These are phyloP conservation scores for Exidia glandulosa DNA, from an alignment of 768 basidiomycete species.

Conservation along the genomic window DNA sequence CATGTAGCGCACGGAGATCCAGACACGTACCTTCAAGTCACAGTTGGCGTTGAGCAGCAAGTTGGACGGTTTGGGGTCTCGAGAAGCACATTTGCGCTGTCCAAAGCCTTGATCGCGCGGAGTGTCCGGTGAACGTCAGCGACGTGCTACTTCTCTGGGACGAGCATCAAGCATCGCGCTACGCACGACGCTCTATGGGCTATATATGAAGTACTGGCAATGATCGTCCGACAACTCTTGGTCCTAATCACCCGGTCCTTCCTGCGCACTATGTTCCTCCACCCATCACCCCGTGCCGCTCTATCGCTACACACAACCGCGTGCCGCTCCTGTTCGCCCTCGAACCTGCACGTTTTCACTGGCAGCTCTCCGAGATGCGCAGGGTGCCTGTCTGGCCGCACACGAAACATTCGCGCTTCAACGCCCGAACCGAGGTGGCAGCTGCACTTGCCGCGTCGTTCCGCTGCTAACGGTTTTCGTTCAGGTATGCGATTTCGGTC, in stretches of 20 bases:
- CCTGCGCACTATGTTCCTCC: no score
- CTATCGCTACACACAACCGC: no score
- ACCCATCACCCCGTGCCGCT: no score
- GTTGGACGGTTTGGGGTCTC: slow-evolving; percentile 96
- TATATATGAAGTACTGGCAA: slow-evolving; percentile 33
- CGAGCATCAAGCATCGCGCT: no score
- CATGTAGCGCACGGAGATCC: slow-evolving; percentile 89
- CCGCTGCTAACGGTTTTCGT: slow-evolving; percentile 80
- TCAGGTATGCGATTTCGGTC: slow-evolving; percentile 84
- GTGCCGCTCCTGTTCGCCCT: no score
- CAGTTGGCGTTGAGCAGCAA: slow-evolving; percentile 96
- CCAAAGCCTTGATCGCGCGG: slow-evolving; percentile 89
- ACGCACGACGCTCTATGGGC: background rate
- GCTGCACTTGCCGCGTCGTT: no score
- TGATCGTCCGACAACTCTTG: slow-evolving; percentile 91
- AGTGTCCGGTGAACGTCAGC: slow-evolving; percentile 72
- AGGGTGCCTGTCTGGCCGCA: no score
- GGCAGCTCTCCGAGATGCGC: no score
- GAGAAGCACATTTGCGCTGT: slow-evolving; percentile 91
- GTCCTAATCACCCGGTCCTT: no score
- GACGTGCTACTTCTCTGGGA: slow-evolving; percentile 77
- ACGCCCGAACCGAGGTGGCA: no score
- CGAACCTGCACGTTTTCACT: slow-evolving; percentile 79
- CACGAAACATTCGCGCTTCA: no score
- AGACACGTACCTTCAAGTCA: slow-evolving; percentile 91